Evolutionary conservation across 257 asterid genomes (phyloP).

Genomic region (Gynochthodes officinalis): DNA sequence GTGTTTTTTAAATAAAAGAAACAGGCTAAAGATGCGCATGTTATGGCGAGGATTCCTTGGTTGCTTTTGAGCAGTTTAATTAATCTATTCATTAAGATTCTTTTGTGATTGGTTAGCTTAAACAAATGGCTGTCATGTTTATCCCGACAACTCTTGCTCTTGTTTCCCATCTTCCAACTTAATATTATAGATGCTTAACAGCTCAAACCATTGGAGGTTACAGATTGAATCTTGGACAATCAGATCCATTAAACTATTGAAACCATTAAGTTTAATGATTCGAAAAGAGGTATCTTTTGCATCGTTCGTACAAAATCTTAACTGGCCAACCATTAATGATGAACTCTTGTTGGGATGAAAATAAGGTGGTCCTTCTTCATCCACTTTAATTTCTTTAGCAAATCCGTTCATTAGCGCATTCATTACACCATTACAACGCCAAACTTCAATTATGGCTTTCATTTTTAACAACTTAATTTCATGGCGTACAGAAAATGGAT

Average conservation of each 20-base stretch:
- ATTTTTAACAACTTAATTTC: too few relatives aligned
- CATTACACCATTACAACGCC: background rate
- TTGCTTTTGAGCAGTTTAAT: conserved; percentile 32
- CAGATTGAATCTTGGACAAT: conserved; percentile 34
- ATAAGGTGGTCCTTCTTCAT: conserved; percentile 8
- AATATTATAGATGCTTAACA: conserved; percentile 27
- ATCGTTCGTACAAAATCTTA: conserved; percentile 16
- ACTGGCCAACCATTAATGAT: conserved; percentile 18
- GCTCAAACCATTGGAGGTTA: conserved; percentile 29
- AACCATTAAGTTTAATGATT: background rate
- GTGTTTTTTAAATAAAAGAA: conserved; percentile 2
- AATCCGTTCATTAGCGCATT: background rate
- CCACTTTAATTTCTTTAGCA: background rate
- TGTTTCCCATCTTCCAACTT: conserved; percentile 62
- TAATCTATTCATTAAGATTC: background rate
- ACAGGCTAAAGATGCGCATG: conserved; percentile 32
- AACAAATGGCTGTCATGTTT: conserved; percentile 44
- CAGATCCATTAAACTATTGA: conserved; percentile 15
- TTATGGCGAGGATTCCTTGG: conserved; percentile 30
- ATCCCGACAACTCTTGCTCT: conserved; percentile 42
- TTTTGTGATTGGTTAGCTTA: conserved; percentile 16
- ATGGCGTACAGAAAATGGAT: too few relatives aligned
- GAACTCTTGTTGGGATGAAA: background rate
- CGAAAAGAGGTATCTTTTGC: conserved; percentile 16
- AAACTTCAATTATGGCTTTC: background rate